Conservation (phyloP, 2,329 filamentous ascomycete genomes). For the Aspergillus piperis region DNA sequence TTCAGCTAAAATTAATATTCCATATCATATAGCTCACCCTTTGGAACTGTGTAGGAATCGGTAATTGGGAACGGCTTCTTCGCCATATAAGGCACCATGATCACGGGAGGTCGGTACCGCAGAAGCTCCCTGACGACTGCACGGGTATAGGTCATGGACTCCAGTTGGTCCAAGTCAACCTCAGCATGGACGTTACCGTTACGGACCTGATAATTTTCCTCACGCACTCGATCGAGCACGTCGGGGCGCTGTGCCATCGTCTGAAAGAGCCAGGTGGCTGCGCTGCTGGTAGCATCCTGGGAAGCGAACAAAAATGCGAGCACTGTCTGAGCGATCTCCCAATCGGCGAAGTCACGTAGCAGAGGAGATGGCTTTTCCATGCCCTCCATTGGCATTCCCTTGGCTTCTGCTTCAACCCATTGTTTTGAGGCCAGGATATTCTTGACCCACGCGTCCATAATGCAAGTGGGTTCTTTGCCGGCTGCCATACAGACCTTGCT, state of each 20-base stretch:
- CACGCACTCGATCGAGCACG: constrained; percentile 48
- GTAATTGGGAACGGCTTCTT: constrained; percentile 53
- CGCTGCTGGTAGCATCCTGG: constrained; percentile 56
- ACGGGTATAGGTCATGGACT: constrained; percentile 54
- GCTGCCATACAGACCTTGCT: constrained; percentile 80
- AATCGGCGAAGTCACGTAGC: constrained; percentile 54
- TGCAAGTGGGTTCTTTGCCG: constrained; percentile 76
- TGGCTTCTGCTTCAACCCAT: constrained; percentile 71
- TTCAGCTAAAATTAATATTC: no score
- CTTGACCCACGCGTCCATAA: constrained; percentile 85
- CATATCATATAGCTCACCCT: no score
- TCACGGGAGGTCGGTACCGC: constrained; percentile 55
- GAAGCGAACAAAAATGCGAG: constrained; percentile 59
- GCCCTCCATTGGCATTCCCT: constrained; percentile 57
- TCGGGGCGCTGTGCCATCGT: constrained; percentile 55
- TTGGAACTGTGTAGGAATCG: constrained; percentile 51
- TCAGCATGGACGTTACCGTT: constrained; percentile 49
- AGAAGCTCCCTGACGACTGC: constrained; percentile 58
- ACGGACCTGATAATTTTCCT: constrained; percentile 51
- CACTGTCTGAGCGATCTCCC: constrained; percentile 53
- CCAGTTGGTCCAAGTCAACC: constrained; percentile 19
- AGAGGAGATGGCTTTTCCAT: constrained; percentile 50
- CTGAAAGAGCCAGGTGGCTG: constrained; percentile 57
- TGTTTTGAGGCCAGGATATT: constrained; percentile 76
- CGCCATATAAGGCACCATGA: constrained; percentile 56